These are phyloP conservation scores for Hymenoscyphus albidus DNA, from an alignment of 2,329 filamentous ascomycete species.

Conservation along the genomic window DNA sequence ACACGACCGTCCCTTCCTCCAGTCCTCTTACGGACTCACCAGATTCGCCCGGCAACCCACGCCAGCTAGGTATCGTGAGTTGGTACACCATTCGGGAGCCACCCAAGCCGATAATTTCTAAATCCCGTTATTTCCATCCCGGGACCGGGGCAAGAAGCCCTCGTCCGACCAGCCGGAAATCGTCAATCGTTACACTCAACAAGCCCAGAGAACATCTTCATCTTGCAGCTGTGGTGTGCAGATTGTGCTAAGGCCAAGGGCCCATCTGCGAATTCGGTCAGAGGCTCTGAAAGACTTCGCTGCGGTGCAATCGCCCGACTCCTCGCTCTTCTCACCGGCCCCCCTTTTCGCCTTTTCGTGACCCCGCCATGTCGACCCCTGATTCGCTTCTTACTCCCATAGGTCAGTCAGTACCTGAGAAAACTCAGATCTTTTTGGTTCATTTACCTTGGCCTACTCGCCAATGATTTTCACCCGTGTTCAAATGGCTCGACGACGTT, in stretches of 20 bases:
- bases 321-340: background rate
- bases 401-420: constrained; percentile 29
- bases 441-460: constrained; percentile 14
- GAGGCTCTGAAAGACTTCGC: background rate
- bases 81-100: background rate
- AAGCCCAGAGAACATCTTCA: background rate
- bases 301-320: background rate
- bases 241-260: background rate
- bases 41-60: background rate
- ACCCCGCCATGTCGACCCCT: constrained; percentile 29
- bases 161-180: background rate
- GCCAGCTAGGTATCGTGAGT: background rate
- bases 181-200: constrained; percentile 4
- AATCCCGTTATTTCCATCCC: background rate
- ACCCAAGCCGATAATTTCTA: background rate
- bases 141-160: background rate
- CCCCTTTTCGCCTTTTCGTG: constrained; percentile 4
- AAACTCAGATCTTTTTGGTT: constrained; percentile 16
- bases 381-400: constrained; percentile 28
- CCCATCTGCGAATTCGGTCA: background rate
- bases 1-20: background rate
- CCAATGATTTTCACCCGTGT: constrained; percentile 28
- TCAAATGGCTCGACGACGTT: constrained; percentile 27
- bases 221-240: constrained; percentile 1
- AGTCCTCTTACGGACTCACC: background rate